Conservation (phyloP, 1,139 yeast species). For the Candida labiduridarum region DNA sequence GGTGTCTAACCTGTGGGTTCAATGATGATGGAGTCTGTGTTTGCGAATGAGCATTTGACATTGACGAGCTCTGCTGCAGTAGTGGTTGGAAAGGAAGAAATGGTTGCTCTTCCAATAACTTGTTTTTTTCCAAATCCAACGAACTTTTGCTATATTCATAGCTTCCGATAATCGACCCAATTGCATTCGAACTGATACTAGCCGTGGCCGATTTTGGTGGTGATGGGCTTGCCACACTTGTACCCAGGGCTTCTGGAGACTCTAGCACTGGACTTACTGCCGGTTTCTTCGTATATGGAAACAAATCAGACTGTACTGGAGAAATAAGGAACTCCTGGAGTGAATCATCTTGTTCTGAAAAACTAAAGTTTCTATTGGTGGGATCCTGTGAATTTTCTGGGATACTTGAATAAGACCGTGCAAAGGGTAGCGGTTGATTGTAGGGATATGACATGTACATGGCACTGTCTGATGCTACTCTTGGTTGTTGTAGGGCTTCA, state of each 20-base stretch:
- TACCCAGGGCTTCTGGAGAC: constrained; percentile 11
- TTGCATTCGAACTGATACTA: constrained; percentile 16
- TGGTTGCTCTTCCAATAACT: background rate
- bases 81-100: constrained; percentile 1
- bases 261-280: constrained; percentile 18
- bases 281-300: constrained; percentile 9
- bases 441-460: constrained; percentile 12
- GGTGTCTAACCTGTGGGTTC: background rate
- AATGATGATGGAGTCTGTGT: background rate
- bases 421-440: constrained; percentile 7
- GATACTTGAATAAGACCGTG: constrained; percentile 4
- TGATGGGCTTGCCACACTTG: constrained; percentile 12
- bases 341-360: constrained; percentile 26
- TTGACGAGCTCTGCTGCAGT: background rate
- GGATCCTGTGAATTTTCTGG: constrained; percentile 4
- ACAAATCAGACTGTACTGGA: constrained; percentile 17
- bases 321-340: constrained; percentile 27
- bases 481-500: constrained; percentile 7
- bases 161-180: constrained; percentile 35
- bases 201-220: constrained; percentile 15
- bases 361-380: constrained; percentile 10
- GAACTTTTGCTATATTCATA: constrained; percentile 33
- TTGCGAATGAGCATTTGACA: background rate
- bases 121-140: constrained; percentile 9
- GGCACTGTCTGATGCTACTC: constrained; percentile 23